Evolutionary conservation across 1,284 basidiomycete species (phyloP).

Genomic region (Fomes fomentarius): DNA sequence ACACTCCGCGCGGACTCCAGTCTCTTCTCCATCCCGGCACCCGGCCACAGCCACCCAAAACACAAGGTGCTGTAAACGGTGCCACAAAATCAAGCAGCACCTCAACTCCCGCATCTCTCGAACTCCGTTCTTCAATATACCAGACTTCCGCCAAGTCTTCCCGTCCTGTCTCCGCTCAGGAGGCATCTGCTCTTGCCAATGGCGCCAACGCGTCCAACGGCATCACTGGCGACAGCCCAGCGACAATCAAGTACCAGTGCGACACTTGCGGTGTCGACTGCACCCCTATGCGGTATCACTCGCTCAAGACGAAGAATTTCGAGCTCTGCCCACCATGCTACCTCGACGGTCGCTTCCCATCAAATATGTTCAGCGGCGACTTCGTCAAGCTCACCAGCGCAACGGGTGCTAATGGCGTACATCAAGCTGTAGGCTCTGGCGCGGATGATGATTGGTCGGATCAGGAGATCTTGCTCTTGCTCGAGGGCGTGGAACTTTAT

Average conservation of each 20-base stretch:
- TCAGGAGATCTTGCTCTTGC: constrained; percentile 85
- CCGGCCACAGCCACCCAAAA: constrained; percentile 51
- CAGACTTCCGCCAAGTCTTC: constrained; percentile 85
- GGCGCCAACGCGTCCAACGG: constrained; percentile 55
- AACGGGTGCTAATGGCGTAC: constrained; percentile 38
- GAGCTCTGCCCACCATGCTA: constrained; percentile 92
- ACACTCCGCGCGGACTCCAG: constrained; percentile 94
- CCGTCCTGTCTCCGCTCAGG: constrained; percentile 62
- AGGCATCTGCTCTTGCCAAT: constrained; percentile 67
- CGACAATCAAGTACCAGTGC: constrained; percentile 70
- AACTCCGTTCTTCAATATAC: constrained; percentile 87
- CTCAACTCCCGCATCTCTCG: constrained; percentile 72
- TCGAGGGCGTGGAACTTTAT: constrained; percentile 98
- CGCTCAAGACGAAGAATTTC: constrained; percentile 90
- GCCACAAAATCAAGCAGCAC: constrained; percentile 45
- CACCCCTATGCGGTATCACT: constrained; percentile 88
- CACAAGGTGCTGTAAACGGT: constrained; percentile 53
- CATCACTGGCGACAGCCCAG: constrained; percentile 41
- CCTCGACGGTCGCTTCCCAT: constrained; percentile 95
- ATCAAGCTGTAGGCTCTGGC: constrained; percentile 45
- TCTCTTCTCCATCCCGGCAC: constrained; percentile 94
- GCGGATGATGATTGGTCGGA: constrained; percentile 86
- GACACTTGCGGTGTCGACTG: constrained; percentile 97
- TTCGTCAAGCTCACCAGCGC: constrained; percentile 87
- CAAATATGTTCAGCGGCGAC: constrained; percentile 95